These are phyloP conservation scores for Auricularia cornea DNA, from an alignment of 768 basidiomycete species.

Conservation along the genomic window DNA sequence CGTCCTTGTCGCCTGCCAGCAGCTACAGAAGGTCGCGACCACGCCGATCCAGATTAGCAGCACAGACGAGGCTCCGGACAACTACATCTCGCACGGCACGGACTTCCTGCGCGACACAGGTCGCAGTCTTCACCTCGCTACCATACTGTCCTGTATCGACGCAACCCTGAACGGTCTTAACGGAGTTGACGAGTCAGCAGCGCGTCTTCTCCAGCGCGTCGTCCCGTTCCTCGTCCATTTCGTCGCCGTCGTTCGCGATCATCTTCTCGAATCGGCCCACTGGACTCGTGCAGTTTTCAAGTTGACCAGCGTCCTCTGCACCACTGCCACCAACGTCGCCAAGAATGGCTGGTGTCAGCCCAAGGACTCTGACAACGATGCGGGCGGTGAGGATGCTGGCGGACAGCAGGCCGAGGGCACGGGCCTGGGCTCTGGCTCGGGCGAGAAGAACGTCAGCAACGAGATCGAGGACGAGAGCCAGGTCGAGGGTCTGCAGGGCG, in stretches of 20 bases:
- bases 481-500: slow-evolving; percentile 83
- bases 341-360: slow-evolving; percentile 92
- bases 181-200: not conserved
- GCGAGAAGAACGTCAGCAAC: slow-evolving; percentile 81
- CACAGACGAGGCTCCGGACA: slow-evolving; percentile 22
- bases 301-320: slow-evolving; percentile 67
- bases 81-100: slow-evolving; percentile 45
- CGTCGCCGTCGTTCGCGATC: slow-evolving; percentile 43
- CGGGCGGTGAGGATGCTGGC: slow-evolving; percentile 30
- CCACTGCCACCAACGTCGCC: slow-evolving; percentile 62
- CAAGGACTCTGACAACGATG: slow-evolving; percentile 54
- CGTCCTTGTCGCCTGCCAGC: not conserved
- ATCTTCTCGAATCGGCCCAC: slow-evolving; percentile 46
- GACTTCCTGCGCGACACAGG: slow-evolving; percentile 29
- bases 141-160: slow-evolving; percentile 35
- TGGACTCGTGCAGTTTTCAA: slow-evolving; percentile 82
- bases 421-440: slow-evolving; percentile 83
- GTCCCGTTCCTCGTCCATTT: slow-evolving; percentile 72
- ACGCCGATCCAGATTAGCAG: not conserved
- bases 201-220: slow-evolving; percentile 32
- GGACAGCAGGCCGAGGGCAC: slow-evolving; percentile 52
- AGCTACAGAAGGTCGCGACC: not conserved
- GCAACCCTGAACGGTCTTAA: slow-evolving; percentile 9
- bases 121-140: slow-evolving; percentile 24
- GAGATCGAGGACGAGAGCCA: slow-evolving; percentile 96